Percentiles rank a stretch among this genome's conserved stretches.
Evolutionary conservation across 164 flowering plant species (phyloP).

Genomic region (Echeveria elegans): DNA sequence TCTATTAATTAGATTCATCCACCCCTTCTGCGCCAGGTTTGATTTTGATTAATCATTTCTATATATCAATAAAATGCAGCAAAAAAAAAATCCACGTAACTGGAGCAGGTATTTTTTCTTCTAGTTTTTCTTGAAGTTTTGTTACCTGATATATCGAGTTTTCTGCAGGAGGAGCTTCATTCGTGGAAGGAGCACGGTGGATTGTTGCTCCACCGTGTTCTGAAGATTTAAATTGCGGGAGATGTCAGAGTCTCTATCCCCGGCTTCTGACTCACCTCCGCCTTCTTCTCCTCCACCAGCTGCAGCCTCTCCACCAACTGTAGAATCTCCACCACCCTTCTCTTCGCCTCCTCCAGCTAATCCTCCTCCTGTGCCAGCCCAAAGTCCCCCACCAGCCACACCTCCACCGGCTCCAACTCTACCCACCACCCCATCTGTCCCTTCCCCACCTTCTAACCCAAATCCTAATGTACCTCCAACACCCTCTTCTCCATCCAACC

Average conservation of each 20-base stretch:
- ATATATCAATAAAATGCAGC: neutral
- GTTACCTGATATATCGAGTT: neutral
- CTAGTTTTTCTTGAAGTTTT: neutral
- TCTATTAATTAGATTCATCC: neutral
- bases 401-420: conserved; percentile 10
- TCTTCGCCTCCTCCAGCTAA: neutral
- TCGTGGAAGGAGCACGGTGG: neutral
- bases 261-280: conserved; percentile 13
- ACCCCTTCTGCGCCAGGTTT: neutral
- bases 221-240: neutral
- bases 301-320: too few relatives aligned
- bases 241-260: conserved; percentile 15
- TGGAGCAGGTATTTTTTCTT: neutral
- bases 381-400: neutral
- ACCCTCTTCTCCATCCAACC: neutral
- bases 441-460: conserved; percentile 11
- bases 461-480: neutral
- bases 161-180: neutral
- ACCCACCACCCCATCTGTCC: neutral
- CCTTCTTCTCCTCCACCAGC: conserved; percentile 10
- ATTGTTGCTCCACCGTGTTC: neutral
- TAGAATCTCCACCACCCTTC: conserved; percentile 11
- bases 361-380: too few relatives aligned
- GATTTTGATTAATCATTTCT: neutral
- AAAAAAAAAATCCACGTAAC: neutral